phyloP scores from a whole-genome alignment of 768 basidiomycete genomes.

The Trametes gibbosa region DNA sequence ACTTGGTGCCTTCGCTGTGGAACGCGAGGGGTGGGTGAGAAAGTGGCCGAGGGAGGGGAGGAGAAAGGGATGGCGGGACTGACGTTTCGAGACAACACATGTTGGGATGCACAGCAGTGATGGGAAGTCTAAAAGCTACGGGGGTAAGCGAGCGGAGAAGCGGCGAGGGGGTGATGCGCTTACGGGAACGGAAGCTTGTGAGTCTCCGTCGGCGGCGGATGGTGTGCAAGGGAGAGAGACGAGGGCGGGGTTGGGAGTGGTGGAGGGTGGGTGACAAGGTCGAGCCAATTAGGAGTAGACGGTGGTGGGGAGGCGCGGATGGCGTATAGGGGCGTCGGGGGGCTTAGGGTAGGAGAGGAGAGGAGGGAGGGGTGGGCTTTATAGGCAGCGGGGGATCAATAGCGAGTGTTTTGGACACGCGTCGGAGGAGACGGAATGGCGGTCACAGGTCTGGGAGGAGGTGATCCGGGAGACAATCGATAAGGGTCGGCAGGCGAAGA shows the following conservation, averaged over 20 bases:
- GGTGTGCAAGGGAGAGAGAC: conserved; percentile 12
- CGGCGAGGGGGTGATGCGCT: conserved; percentile 18
- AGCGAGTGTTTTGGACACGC: conserved; percentile 13
- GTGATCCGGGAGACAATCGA: conserved; percentile 28
- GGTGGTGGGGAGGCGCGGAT: conserved; percentile 8
- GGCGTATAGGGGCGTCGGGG: conserved; percentile 13
- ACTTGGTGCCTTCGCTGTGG: conserved; percentile 67
- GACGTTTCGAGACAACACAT: conserved; percentile 43
- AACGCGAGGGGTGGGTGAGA: conserved; percentile 27
- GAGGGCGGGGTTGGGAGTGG: background rate
- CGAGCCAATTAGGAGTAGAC: background rate
- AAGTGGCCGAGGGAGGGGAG: conserved; percentile 13
- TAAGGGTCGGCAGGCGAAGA: conserved; percentile 24
- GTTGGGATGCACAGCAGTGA: conserved; percentile 16
- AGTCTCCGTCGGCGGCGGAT: conserved; percentile 12
- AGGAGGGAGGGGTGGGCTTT: too few species aligned
- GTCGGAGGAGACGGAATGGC: conserved; percentile 4
- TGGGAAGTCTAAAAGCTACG: conserved; percentile 16
- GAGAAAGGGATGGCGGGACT: conserved; percentile 22
- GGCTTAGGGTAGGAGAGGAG: conserved; percentile 15
- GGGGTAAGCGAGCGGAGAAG: conserved; percentile 13
- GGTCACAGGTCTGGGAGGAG: conserved; percentile 25
- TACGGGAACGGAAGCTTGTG: conserved; percentile 11
- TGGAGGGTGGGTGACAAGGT: background rate
- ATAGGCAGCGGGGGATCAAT: conserved; percentile 29